Evolutionary conservation across 768 basidiomycete species (phyloP), one percentile per base, ranked within the genome.

Genomic region (Sarcodon sp.): DNA sequence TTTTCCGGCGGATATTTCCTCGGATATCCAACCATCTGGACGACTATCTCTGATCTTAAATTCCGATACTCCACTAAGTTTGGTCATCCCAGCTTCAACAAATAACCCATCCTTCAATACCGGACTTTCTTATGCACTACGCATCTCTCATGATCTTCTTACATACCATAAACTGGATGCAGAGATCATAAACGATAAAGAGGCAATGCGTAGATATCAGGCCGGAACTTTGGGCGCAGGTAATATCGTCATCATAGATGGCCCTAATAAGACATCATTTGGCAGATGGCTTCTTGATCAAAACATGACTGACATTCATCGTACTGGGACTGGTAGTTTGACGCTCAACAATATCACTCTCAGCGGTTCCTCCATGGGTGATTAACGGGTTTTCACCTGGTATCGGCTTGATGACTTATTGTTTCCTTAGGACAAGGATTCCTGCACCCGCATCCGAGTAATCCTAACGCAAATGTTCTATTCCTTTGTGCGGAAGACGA

Each of bases 141-240:
- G 89, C 10, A 64, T 92, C 18, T 78, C 82, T 2, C 77, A 88
- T 57, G 74, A 78, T 51, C 64, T 91, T 13, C 64, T 76, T 33
- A 56, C 76, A 0, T 88, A 83, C 61, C 83, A 87, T 57, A 71
- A 75, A 50, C 60, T 92, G 16, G 87, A 90, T 51, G 60, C 76
- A 0, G 72, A 77, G 44, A 77, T 93, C 39, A 54, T 79, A 45
- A 53, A 59, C 33, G 72, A 71, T 52, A 48, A 59, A 3, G 70
- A 72, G 52, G 71, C 67, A 0, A 8, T 51, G 53, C 21, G 39
- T 35, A 35, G 51, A 44, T 49, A 53, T 4, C 35, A 60, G 3
- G 51, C 56, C 7, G 55, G 51, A 18, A 46, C 51, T 31, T 59
- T 71, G 45, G 54, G 56, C 3, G 35, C 56, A 13, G 73, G 76